Conservation (phyloP, 371 early-diverging fungal genomes). For the Actinomortierella ambigua region DNA sequence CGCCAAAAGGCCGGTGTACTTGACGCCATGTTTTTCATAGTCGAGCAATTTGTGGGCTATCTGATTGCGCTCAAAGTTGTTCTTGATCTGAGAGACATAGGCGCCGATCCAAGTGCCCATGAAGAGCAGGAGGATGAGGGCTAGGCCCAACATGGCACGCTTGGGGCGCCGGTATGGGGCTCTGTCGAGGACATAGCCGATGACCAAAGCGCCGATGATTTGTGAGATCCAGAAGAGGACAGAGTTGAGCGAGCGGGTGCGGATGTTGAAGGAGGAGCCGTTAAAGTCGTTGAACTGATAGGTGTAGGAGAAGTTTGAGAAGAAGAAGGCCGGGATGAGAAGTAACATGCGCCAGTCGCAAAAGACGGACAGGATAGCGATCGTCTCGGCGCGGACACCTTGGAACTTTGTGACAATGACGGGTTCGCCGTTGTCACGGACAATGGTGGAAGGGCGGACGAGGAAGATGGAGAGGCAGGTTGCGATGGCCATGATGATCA, state of each 20-base stretch:
- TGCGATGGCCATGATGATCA: constrained; percentile 69
- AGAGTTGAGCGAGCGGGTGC: constrained; percentile 73
- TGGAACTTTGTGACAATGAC: constrained; percentile 60
- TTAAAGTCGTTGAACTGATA: constrained; percentile 70
- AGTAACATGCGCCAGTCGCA: constrained; percentile 66
- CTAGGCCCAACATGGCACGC: constrained; percentile 60
- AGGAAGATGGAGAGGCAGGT: constrained; percentile 57
- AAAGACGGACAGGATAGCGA: constrained; percentile 67
- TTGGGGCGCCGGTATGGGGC: constrained; percentile 50
- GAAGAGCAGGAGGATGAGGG: constrained; percentile 52
- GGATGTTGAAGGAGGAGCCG: constrained; percentile 62
- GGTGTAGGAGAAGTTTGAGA: constrained; percentile 80
- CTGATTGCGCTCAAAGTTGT: constrained; percentile 30
- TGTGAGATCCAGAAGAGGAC: constrained; percentile 75
- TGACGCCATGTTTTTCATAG: constrained; percentile 46
- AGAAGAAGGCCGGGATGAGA: constrained; percentile 71
- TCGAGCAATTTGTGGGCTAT: constrained; percentile 12
- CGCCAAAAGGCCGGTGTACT: constrained; percentile 58
- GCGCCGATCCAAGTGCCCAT: constrained; percentile 75
- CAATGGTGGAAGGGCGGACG: constrained; percentile 63
- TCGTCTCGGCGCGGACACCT: constrained; percentile 56
- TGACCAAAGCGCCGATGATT: constrained; percentile 62
- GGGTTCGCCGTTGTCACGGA: constrained; percentile 65
- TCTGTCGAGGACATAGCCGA: constrained; percentile 66
- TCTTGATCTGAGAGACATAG: constrained; percentile 62